These are phyloP conservation scores for Trichoderma arundinaceum DNA, from an alignment of 2,329 filamentous ascomycete species.

Conservation along the genomic window DNA sequence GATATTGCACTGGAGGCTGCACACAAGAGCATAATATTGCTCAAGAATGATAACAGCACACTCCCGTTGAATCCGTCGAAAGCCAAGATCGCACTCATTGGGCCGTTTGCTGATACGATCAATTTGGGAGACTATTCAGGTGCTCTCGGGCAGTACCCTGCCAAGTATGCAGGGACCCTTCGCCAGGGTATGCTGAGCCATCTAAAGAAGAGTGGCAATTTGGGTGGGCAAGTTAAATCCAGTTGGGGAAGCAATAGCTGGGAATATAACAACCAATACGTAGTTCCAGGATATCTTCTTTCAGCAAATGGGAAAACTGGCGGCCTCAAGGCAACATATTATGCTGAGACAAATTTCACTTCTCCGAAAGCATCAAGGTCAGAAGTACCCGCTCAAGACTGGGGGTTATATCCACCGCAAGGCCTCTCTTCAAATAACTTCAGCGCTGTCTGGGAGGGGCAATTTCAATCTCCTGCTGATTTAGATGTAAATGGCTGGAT, in stretches of 20 bases:
- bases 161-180: slow-evolving; percentile 15
- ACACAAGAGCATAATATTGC: slow-evolving; percentile 30
- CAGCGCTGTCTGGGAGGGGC: slow-evolving; percentile 28
- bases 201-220: slow-evolving; percentile 3
- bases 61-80: slow-evolving; percentile 20
- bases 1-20: slow-evolving; percentile 27
- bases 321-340: slow-evolving; percentile 25
- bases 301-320: slow-evolving; percentile 14
- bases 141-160: slow-evolving; percentile 25
- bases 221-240: not conserved
- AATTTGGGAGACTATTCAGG: slow-evolving; percentile 30
- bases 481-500: slow-evolving; percentile 24
- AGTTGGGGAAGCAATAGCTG: slow-evolving; percentile 31
- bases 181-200: slow-evolving; percentile 22
- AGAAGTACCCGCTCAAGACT: slow-evolving; percentile 25
- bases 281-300: slow-evolving; percentile 21
- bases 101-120: slow-evolving; percentile 22
- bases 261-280: slow-evolving; percentile 32
- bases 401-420: slow-evolving; percentile 25
- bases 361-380: not conserved
- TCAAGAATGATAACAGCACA: slow-evolving; percentile 28
- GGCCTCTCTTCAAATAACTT: slow-evolving; percentile 30
- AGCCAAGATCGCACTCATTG: slow-evolving; percentile 23
- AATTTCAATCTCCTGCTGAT: slow-evolving; percentile 20
- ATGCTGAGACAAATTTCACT: slow-evolving; percentile 20